phyloP scores from a whole-genome alignment of 2,329 filamentous ascomycete species.

The Pestalotiopsis sp. region DNA sequence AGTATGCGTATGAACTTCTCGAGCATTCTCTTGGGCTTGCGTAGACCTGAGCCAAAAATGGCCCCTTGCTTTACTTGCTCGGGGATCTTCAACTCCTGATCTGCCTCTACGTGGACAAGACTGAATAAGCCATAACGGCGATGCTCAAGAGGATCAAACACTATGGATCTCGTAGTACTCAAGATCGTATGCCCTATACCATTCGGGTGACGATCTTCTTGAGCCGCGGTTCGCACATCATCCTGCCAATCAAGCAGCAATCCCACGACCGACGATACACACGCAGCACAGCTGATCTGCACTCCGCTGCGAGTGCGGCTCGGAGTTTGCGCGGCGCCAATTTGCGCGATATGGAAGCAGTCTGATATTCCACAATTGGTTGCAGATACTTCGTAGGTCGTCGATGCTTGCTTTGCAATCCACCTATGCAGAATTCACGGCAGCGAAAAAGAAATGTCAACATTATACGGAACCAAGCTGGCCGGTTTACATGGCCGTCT shows the following conservation, averaged over 20 bases:
- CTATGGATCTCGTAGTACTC: neutral
- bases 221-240: conserved; percentile 15
- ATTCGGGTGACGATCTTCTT: neutral
- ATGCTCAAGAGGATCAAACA: conserved; percentile 5
- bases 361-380: neutral
- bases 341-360: neutral
- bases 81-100: no score
- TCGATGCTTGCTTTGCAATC: neutral
- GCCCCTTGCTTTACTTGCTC: neutral
- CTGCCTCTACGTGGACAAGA: no score
- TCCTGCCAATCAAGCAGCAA: conserved; percentile 23
- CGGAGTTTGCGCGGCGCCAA: neutral
- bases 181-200: neutral
- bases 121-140: no score
- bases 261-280: neutral
- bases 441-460: neutral
- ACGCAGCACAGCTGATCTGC: neutral
- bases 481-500: neutral
- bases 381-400: neutral
- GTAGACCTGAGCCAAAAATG: neutral
- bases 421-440: neutral
- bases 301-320: conserved; percentile 7
- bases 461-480: neutral
- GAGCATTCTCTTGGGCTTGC: no score
- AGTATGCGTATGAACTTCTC: no score